Evolutionary conservation across 148 eudicot genomes (phyloP), one percentile per base, ranked within the genome.

Genomic region (Chenopodium quinoa): DNA sequence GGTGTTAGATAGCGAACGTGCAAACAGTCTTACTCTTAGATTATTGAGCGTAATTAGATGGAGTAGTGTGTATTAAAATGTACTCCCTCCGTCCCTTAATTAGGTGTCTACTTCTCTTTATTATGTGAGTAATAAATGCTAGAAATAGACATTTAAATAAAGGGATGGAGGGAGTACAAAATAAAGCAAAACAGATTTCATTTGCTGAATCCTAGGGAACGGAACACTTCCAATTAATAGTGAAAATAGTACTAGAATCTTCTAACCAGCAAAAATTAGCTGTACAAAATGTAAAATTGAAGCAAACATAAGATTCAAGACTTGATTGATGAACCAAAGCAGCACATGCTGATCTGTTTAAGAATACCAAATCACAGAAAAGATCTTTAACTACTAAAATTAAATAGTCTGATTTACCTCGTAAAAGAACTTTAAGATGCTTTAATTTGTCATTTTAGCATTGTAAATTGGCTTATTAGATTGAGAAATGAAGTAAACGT

Each of bases 391-490:
- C 16, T 7, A 66, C 10, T 66, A 27, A 67, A 25, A 67, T 1
- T 9, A 40, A 71, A 27, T 14, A 48, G 13, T 25, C 2, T 27
- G 27, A 27, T 27, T 0, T 74, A 74, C 11, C 34, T 74, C 10
- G 62, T 17, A 74, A 27, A 48, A 23, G 77, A 74, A 74, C 0
- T 25, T 50, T 37, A 27, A 50, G 62, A 74, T 74, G 27, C 10
- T 74, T 48, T 4, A 27, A n/a, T 11, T 10, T 66, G 13, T 29
- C 19, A 66, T 32, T 11, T 10, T 66, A 3, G 34, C 19, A 66
- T 32, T 29, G 72, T 69, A 69, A 31, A 71, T 44, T 71, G 48
- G 48, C 75, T 44, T 44, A 71, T 40, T 46, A 71, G 52, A 44
- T 3, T 71, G 75, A 71, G 54, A 46, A 9, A 71, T 71, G 31